Evolutionary conservation across 768 basidiomycete genomes (phyloP), one percentile per base, ranked within the genome.

Genomic region (Galerina marginata): DNA sequence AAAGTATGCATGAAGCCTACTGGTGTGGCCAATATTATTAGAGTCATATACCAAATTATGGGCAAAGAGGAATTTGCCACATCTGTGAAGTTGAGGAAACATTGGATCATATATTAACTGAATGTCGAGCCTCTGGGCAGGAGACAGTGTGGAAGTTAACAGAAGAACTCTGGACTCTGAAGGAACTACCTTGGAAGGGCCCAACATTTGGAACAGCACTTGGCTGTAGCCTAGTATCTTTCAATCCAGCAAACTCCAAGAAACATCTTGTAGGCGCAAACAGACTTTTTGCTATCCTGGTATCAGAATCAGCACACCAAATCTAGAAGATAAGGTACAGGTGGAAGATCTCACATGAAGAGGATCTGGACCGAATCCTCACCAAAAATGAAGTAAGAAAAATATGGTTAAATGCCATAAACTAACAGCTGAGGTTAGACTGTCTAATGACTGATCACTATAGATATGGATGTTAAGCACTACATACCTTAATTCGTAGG

Each of bases 321-420:
- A 74, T 74, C 12, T 76, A 73, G 75, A 63, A 60, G n/a, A n/a
- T 70, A 9, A 40, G 74, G 23, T 72, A 70, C 36, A 61, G 70
- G 16, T 65, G 69, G 62, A 62, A 60, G 16, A 74, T 73, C 26
- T 36, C n/a, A 3, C 40, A 58, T 9, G 65, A 63, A 6, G 57
- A 57, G 6, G 46, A 65, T 29, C 44, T 51, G 1, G 43, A 36
- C 0, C 60, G 49, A 25, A 52, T 53, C 2, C 56, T 14, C 3
- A 50, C 63, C 2, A 39, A 14, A 3, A 12, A 42, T 1, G 65
- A 66, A 40, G 56, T 69, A 1, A 9, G 39, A 5, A 61, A 58
- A 10, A 42, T 56, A 29, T 73, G 71, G 70, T 9, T 44, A 3
- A 14, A 56, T 6, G n/a, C 52, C 0, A 55, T 72, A 1, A 63